Evolutionary conservation across 2,329 filamentous ascomycete species (phyloP).

Genomic region (Colletotrichum liriopes): DNA sequence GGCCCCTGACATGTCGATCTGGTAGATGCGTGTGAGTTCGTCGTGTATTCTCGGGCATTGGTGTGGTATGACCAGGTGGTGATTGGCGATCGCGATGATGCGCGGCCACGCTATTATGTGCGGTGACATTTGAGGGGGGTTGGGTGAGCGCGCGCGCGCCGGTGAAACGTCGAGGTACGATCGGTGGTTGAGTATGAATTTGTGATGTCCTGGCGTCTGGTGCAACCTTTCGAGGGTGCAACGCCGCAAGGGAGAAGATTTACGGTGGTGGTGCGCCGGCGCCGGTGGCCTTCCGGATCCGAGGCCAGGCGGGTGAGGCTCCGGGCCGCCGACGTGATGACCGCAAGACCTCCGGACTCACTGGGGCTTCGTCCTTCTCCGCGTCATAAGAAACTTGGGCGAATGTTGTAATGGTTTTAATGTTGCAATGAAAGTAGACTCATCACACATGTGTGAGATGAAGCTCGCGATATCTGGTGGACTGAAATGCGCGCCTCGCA

Average conservation of each 20-base stretch:
- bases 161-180: slow-evolving; percentile 11
- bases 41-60: not conserved
- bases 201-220: not conserved
- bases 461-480: no score
- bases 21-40: not conserved
- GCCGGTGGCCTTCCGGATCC: slow-evolving; percentile 15
- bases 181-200: slow-evolving; percentile 4
- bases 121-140: slow-evolving; percentile 14
- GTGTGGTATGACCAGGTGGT: slow-evolving; percentile 9
- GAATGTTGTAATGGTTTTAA: not conserved
- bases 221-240: slow-evolving; percentile 9
- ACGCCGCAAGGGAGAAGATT: not conserved
- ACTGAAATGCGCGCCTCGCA: no score
- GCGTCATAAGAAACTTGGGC: not conserved
- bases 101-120: slow-evolving; percentile 24
- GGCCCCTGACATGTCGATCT: not conserved
- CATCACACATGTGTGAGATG: not conserved
- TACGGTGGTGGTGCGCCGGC: not conserved
- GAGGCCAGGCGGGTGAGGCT: not conserved
- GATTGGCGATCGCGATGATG: slow-evolving; percentile 9
- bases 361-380: not conserved
- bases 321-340: not conserved
- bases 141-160: not conserved
- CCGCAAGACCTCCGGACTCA: not conserved
- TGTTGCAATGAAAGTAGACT: no score